phyloP scores from a whole-genome alignment of 169 alveolate species.

The Amoebophrya sp. region DNA sequence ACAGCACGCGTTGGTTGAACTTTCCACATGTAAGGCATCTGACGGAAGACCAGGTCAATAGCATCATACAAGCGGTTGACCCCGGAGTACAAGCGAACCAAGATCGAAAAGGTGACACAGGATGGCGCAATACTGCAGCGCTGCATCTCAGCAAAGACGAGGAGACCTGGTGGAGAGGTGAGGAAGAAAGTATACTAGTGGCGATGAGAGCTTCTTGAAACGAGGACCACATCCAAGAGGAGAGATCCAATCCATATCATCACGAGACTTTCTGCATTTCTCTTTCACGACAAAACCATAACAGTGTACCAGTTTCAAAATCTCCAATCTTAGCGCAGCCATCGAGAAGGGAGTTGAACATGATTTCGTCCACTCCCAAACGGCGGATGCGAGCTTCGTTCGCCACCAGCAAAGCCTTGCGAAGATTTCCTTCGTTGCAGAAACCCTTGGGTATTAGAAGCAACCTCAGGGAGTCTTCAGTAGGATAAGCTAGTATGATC shows the following conservation, averaged over 20 bases:
- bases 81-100: slow-evolving; percentile 5
- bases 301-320: not conserved
- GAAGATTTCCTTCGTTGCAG: not conserved
- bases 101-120: not conserved
- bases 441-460: no score
- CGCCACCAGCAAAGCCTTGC: not conserved
- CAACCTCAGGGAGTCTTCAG: no score
- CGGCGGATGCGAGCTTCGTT: slow-evolving; percentile 15
- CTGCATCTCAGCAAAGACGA: slow-evolving; percentile 1
- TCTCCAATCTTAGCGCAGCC: slow-evolving; percentile 33
- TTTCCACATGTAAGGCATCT: not conserved
- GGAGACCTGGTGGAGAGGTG: not conserved
- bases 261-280: no score
- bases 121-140: not conserved
- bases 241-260: no score
- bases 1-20: not conserved
- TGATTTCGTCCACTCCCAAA: slow-evolving; percentile 26
- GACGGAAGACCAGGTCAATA: not conserved
- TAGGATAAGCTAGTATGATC: no score
- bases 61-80: slow-evolving; percentile 17
- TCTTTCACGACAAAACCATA: not conserved
- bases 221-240: no score
- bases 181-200: no score
- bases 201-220: no score
- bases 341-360: slow-evolving; percentile 33